A percentile compares a stretch with the other conserved stretches of the same genome.
These are phyloP conservation scores for Epipyxis sp. DNA, from an alignment of 108 stramenopile genomes.

Conservation along the genomic window DNA sequence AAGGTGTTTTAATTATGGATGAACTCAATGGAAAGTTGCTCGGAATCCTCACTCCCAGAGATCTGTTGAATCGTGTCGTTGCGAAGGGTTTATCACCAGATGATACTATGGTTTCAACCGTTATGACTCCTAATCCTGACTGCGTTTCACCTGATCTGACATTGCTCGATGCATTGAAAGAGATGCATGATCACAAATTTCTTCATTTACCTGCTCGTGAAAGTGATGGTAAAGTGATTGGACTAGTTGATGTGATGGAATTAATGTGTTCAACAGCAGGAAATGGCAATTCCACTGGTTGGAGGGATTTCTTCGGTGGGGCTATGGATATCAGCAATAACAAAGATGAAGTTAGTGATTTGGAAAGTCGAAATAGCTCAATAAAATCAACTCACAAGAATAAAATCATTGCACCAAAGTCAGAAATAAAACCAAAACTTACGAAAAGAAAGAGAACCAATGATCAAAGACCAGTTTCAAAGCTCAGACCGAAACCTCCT, in stretches of 20 bases:
- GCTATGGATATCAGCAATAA: no score
- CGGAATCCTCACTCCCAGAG: constrained; percentile 88
- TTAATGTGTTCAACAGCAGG: constrained; percentile 61
- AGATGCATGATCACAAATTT: constrained; percentile 88
- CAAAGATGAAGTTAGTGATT: no score
- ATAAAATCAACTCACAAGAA: no score
- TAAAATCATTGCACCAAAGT: no score
- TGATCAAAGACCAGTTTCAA: constrained; percentile 33
- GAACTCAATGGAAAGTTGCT: constrained; percentile 62
- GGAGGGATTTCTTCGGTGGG: constrained; percentile 24
- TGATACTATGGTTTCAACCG: constrained; percentile 62
- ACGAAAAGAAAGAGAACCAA: no score
- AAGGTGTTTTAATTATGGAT: constrained; percentile 76
- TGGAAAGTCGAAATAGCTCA: no score
- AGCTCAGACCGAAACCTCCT: constrained; percentile 35
- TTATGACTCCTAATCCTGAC: constrained; percentile 90
- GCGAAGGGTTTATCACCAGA: constrained; percentile 72
- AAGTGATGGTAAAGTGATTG: constrained; percentile 70
- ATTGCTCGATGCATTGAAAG: constrained; percentile 78
- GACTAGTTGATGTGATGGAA: constrained; percentile 91
- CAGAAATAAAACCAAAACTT: no score
- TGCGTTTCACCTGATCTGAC: constrained; percentile 74
- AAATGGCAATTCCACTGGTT: constrained; percentile 37
- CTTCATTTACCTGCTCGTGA: constrained; percentile 83
- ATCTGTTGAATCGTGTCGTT: constrained; percentile 81